Percentiles rank a stretch among this genome's conserved stretches.
Conservation (phyloP, 345 rosid species). For the Mercurialis annua region DNA sequence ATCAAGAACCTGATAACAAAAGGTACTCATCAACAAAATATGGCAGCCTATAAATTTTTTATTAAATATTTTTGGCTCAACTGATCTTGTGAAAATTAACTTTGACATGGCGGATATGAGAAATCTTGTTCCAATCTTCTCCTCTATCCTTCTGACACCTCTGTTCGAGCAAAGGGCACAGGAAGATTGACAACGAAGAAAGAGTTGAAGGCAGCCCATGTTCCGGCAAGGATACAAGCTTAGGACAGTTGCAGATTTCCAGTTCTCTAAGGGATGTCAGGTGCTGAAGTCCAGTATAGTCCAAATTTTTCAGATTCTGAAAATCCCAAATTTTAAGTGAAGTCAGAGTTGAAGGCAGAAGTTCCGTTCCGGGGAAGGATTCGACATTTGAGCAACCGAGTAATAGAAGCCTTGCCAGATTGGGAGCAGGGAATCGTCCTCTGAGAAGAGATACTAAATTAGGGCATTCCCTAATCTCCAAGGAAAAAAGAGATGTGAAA, state of each 20-base stretch:
- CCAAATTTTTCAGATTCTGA: slow-evolving; percentile 2
- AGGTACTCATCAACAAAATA: not conserved
- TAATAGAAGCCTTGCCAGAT: slow-evolving; percentile 8
- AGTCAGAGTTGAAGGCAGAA: slow-evolving; percentile 13
- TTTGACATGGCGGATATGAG: not conserved
- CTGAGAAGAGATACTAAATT: slow-evolving; percentile 11
- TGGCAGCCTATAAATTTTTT: no score
- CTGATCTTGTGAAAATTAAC: slow-evolving; percentile 2
- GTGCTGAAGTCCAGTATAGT: slow-evolving; percentile 13
- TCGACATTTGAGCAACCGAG: slow-evolving; percentile 14
- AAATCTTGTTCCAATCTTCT: slow-evolving; percentile 7
- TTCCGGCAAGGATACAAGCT: slow-evolving; percentile 8
- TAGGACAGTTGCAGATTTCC: slow-evolving; percentile 10
- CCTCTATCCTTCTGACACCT: slow-evolving; percentile 9
- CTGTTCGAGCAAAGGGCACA: slow-evolving; percentile 6
- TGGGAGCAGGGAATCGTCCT: slow-evolving; percentile 16
- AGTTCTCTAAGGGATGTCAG: slow-evolving; percentile 6
- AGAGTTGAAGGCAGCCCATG: slow-evolving; percentile 9
- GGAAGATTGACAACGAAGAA: not conserved
- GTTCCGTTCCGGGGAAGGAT: slow-evolving; percentile 8
- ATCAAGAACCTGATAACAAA: not conserved
- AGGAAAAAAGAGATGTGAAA: slow-evolving; percentile 2
- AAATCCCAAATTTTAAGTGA: slow-evolving; percentile 16
- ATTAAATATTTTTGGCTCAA: not conserved
- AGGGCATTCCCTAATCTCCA: slow-evolving; percentile 12